Evolutionary conservation across 768 basidiomycete species (phyloP), one percentile per base, ranked within the genome.

Genomic region (Trametes maxima): DNA sequence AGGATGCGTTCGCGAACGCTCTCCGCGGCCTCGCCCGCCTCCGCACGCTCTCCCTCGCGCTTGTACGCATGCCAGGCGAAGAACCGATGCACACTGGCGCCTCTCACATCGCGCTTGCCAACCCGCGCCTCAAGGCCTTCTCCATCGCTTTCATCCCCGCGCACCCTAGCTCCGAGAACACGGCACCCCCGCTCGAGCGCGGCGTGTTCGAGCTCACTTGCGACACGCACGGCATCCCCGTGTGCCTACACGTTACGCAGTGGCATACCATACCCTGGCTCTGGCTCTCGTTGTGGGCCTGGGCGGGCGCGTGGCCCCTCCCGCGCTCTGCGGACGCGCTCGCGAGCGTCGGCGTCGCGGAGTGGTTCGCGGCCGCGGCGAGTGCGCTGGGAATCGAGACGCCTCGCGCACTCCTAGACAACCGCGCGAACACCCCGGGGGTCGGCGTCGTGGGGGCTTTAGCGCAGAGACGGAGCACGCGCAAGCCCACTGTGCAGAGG

Each of bases 21-120:
- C 80, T 89, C 58, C 81, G 84, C 57, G 76, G 80, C 13, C 84
- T 92, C 66, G 78, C 80, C 33, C 86, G 85, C 63, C 81, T 92
- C 5, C 85, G 83, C 58, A 81, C 82, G 6, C 79, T 92, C 12
- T 73, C 81, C 28, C 76, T 90, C 13, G 85, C 86, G 6, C 79
- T 90, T 46, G 88, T 92, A 62, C 83, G 82, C 67, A 84, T 85
- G 61, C 83, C 84, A 28, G 85, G 85, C 36, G 87, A 90, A 61
- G 84, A 84, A 57, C 72, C 83, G 3, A 80, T 91, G 50, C 73
- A 81, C 8, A 70, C 77, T 24, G 84, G 87, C 55, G 88, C 88
- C 14, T 74, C 78, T 3, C 83, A 82, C 36, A 83, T 92, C 59
- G 88, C 88, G 14, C 82, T 76, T 61, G 75, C 78, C 33, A 89